These are phyloP conservation scores for Musa troglodytarum DNA, from an alignment of 176 grass and related monocot genomes.

Conservation along the genomic window DNA sequence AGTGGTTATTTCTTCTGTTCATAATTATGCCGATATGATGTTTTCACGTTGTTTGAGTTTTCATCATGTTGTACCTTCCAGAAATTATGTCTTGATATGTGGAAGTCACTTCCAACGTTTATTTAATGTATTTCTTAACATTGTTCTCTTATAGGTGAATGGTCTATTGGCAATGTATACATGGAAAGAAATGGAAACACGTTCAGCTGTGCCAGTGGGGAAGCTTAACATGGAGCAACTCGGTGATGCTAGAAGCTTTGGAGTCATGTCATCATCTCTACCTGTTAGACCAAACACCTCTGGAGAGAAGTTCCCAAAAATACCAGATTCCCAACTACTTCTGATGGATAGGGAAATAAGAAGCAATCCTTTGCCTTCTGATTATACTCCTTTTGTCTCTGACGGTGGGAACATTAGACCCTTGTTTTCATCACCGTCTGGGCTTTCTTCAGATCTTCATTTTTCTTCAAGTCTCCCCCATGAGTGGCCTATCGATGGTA, in stretches of 20 bases:
- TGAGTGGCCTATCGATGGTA: slow-evolving; percentile 14
- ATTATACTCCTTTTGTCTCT: slow-evolving; percentile 2
- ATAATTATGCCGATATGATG: not conserved
- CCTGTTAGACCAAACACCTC: not conserved
- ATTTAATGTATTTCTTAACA: not conserved
- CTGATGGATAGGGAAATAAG: not conserved
- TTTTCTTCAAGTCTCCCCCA: slow-evolving; percentile 13
- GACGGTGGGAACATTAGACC: not conserved
- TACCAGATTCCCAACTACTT: not conserved
- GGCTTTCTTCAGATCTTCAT: slow-evolving; percentile 26
- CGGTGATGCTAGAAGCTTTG: not conserved
- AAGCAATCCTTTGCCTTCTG: not conserved
- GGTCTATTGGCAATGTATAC: not conserved
- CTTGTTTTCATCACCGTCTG: slow-evolving; percentile 13
- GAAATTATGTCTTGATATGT: not conserved
- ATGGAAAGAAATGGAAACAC: slow-evolving; percentile 9
- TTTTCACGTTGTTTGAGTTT: not conserved
- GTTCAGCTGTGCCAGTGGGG: not conserved
- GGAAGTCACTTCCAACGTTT: not conserved
- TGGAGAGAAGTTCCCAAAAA: not conserved
- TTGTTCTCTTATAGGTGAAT: not conserved
- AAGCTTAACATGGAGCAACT: not conserved
- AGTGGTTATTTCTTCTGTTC: no score
- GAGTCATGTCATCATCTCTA: not conserved
- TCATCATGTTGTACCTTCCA: not conserved